A percentile compares a stretch with the other conserved stretches of the same genome.
Evolutionary conservation across 2,329 filamentous ascomycete genomes (phyloP).

Genomic region (Ceratocystis ficicola): DNA sequence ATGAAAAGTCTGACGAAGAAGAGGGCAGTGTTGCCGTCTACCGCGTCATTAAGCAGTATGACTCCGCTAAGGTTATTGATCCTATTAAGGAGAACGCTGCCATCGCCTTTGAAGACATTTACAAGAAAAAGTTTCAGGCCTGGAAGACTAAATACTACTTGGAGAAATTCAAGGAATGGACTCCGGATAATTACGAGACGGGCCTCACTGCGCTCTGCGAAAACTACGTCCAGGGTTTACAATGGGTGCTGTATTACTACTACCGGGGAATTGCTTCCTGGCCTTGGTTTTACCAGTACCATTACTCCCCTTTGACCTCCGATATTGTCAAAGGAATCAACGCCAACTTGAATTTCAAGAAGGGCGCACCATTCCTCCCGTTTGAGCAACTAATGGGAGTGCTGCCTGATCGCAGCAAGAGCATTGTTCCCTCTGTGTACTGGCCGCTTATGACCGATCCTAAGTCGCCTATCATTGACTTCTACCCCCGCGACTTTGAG

Average conservation of each 20-base stretch:
- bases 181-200: conserved; percentile 57
- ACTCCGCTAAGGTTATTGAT: conserved; percentile 78
- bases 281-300: conserved; percentile 96
- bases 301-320: conserved; percentile 95
- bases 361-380: conserved; percentile 88
- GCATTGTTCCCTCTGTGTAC: conserved; percentile 78
- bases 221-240: conserved; percentile 93
- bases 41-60: conserved; percentile 78
- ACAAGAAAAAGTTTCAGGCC: conserved; percentile 74
- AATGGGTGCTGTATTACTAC: conserved; percentile 98
- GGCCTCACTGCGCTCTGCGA: conserved; percentile 75
- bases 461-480: conserved; percentile 88
- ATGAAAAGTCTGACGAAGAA: conserved; percentile 54
- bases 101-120: conserved; percentile 66
- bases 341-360: conserved; percentile 80
- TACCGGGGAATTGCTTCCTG: conserved; percentile 94
- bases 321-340: conserved; percentile 81
- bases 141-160: conserved; percentile 96
- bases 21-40: conserved; percentile 76
- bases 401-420: conserved; percentile 91
- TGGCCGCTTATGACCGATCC: conserved; percentile 86
- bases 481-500: conserved; percentile 93
- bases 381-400: conserved; percentile 98
- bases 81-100: conserved; percentile 67
- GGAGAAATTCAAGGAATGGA: conserved; percentile 79